A percentile compares a stretch with the other conserved stretches of the same genome.
Conservation (phyloP, 371 early-diverging fungal genomes). For the Blakeslea trispora region DNA sequence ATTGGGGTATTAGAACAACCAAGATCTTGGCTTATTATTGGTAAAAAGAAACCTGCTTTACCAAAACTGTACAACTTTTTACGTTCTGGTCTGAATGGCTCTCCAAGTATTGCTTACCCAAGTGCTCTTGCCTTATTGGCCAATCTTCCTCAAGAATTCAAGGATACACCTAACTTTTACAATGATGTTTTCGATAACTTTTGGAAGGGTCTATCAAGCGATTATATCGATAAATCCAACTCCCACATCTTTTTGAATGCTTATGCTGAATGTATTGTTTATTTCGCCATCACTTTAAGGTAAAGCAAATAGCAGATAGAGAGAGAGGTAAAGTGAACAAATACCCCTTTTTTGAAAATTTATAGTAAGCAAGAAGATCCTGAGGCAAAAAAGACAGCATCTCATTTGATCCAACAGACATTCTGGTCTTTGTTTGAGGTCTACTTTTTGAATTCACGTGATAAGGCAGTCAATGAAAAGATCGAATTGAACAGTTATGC, state of each 20-base stretch:
- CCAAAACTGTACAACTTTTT: slow-evolving; percentile 68
- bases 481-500: slow-evolving; percentile 20
- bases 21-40: slow-evolving; percentile 63
- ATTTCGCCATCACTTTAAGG: slow-evolving; percentile 53
- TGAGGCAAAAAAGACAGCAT: not conserved
- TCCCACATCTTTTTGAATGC: slow-evolving; percentile 59
- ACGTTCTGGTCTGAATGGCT: slow-evolving; percentile 66
- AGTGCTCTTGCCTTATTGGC: slow-evolving; percentile 71
- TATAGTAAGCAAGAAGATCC: slow-evolving; percentile 21
- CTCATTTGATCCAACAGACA: slow-evolving; percentile 16
- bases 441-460: slow-evolving; percentile 21
- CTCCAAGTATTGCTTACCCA: slow-evolving; percentile 63
- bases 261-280: slow-evolving; percentile 62
- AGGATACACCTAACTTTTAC: slow-evolving; percentile 49
- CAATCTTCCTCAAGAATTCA: slow-evolving; percentile 55
- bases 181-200: slow-evolving; percentile 65
- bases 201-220: slow-evolving; percentile 65
- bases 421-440: slow-evolving; percentile 23
- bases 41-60: slow-evolving; percentile 66
- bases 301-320: no score
- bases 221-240: slow-evolving; percentile 54
- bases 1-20: slow-evolving; percentile 52
- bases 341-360: not conserved
- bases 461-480: slow-evolving; percentile 27
- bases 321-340: no score